Evolutionary conservation across 2,329 filamentous ascomycete species (phyloP).

Genomic region (Ambrosiella cleistominuta): DNA sequence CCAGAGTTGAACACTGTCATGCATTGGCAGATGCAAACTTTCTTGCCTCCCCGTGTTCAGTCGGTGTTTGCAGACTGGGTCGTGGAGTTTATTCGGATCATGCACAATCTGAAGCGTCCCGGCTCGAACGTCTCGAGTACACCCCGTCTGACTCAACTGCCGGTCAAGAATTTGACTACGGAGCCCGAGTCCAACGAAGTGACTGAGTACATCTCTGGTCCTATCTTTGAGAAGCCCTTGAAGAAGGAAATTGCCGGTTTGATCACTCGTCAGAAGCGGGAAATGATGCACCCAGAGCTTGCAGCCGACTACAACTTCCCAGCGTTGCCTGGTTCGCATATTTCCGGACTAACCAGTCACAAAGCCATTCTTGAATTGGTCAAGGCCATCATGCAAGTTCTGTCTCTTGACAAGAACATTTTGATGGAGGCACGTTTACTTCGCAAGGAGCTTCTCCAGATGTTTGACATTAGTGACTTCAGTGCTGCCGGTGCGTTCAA

Average conservation of each 20-base stretch:
- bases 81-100: slow-evolving; percentile 83
- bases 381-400: slow-evolving; percentile 81
- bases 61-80: slow-evolving; percentile 81
- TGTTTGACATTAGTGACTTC: slow-evolving; percentile 94
- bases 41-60: slow-evolving; percentile 66
- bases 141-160: slow-evolving; percentile 40
- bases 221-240: slow-evolving; percentile 69
- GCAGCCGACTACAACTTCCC: slow-evolving; percentile 80
- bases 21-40: slow-evolving; percentile 94
- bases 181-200: slow-evolving; percentile 30
- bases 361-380: slow-evolving; percentile 56
- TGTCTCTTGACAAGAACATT: slow-evolving; percentile 80
- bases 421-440: slow-evolving; percentile 73
- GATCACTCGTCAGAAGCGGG: slow-evolving; percentile 71
- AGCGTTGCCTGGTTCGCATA: slow-evolving; percentile 53
- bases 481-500: slow-evolving; percentile 69
- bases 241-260: slow-evolving; percentile 74
- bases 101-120: slow-evolving; percentile 72
- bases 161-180: slow-evolving; percentile 39
- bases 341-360: slow-evolving; percentile 15
- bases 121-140: slow-evolving; percentile 23
- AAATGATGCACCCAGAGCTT: slow-evolving; percentile 76
- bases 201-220: slow-evolving; percentile 50
- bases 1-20: slow-evolving; percentile 82
- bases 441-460: slow-evolving; percentile 68